phyloP scores from a whole-genome alignment of 2,329 filamentous ascomycete genomes.

The Setomelanomma holmii region DNA sequence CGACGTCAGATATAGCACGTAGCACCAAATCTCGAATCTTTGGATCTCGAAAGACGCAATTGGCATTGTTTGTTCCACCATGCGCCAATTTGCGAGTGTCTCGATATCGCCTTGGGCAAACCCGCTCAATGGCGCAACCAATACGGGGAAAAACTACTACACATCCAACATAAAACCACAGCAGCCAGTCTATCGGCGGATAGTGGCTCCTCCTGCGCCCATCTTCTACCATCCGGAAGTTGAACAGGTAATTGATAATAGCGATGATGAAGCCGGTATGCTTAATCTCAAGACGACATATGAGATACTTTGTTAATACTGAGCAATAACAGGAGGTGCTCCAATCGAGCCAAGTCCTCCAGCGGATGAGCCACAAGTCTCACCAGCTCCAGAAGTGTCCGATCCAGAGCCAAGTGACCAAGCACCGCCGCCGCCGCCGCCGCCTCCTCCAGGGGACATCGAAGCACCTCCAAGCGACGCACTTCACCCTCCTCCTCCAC shows the following conservation, averaged over 20 bases:
- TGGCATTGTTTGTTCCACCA: slow-evolving; percentile 32
- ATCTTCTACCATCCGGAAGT: slow-evolving; percentile 34
- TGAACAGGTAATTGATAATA: slow-evolving; percentile 28
- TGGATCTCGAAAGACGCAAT: slow-evolving; percentile 23
- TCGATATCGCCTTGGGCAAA: slow-evolving; percentile 44
- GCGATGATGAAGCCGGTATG: slow-evolving; percentile 24
- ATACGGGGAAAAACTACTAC: slow-evolving; percentile 25
- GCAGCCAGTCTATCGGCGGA: slow-evolving; percentile 31
- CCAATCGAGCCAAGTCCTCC: slow-evolving; percentile 14
- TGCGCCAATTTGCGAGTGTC: slow-evolving; percentile 41
- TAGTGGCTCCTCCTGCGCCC: slow-evolving; percentile 28
- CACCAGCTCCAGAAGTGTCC: slow-evolving; percentile 13
- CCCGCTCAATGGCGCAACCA: slow-evolving; percentile 31
- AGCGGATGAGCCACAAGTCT: slow-evolving; percentile 24
- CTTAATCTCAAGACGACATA: slow-evolving; percentile 4
- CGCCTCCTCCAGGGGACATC: slow-evolving; percentile 8
- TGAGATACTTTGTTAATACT: slow-evolving; percentile 23
- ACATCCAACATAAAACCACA: slow-evolving; percentile 16
- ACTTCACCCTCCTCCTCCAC: neutral
- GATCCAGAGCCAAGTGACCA: slow-evolving; percentile 7
- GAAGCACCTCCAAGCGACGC: slow-evolving; percentile 7
- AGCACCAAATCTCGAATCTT: slow-evolving; percentile 36
- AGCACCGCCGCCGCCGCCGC: slow-evolving; percentile 14
- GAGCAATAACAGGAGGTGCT: slow-evolving; percentile 29
- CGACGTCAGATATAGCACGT: slow-evolving; percentile 40